Evolutionary conservation across 208 protist species (phyloP).

Genomic region (Herpetomonas tarakana): DNA sequence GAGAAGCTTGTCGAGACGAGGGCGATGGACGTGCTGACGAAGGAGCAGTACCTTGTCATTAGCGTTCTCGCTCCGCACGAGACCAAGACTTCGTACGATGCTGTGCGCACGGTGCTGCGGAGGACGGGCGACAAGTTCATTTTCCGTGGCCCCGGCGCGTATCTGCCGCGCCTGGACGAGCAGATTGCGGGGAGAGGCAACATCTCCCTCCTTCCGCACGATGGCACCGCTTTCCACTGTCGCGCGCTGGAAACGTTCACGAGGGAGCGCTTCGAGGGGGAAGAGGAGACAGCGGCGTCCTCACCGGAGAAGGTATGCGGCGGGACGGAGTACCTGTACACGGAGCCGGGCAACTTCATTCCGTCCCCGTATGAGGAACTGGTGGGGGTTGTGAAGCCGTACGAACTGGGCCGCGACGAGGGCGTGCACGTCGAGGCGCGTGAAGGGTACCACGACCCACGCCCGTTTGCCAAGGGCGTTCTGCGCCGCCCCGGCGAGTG

Average conservation of each 20-base stretch:
- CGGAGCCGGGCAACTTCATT: conserved; percentile 56
- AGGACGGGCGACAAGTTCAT: conserved; percentile 48
- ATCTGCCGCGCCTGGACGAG: conserved; percentile 72
- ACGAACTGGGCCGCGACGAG: conserved; percentile 59
- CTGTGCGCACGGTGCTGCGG: conserved; percentile 15
- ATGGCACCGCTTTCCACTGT: conserved; percentile 39
- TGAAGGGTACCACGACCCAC: conserved; percentile 84
- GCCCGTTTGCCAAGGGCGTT: conserved; percentile 49
- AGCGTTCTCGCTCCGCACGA: conserved; percentile 62
- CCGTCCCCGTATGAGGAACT: conserved; percentile 80
- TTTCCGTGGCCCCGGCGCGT: conserved; percentile 61
- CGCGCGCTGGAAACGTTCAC: conserved; percentile 31
- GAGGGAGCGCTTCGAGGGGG: conserved; percentile 17
- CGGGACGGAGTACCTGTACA: conserved; percentile 45
- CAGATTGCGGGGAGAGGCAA: conserved; percentile 31
- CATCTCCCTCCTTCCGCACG: conserved; percentile 20
- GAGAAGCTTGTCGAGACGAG: conserved; percentile 52
- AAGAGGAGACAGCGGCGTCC: conserved; percentile 38
- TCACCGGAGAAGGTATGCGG: conserved; percentile 22
- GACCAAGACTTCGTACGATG: background rate
- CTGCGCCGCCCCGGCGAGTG: conserved; percentile 59
- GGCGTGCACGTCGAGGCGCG: conserved; percentile 87
- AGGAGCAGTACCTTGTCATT: conserved; percentile 42
- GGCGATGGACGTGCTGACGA: conserved; percentile 62
- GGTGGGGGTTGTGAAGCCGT: conserved; percentile 40